Evolutionary conservation across 345 rosid species (phyloP).

Genomic region (Acer saccharum): DNA sequence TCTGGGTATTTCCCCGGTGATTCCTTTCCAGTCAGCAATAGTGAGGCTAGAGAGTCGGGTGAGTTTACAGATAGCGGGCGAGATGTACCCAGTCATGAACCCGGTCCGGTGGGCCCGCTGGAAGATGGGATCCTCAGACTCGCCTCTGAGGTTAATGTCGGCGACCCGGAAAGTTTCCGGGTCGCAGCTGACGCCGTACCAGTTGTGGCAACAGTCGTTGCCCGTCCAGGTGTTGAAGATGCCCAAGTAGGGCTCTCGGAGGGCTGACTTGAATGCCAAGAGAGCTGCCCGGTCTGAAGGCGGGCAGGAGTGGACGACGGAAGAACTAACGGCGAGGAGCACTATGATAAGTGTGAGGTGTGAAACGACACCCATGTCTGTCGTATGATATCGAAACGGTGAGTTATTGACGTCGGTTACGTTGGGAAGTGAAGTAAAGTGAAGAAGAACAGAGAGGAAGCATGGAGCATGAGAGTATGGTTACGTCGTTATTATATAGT

Average conservation of each 20-base stretch:
- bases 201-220: conserved; percentile 76
- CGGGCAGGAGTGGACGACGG: conserved; percentile 59
- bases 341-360: conserved; percentile 8
- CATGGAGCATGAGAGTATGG: not conserved
- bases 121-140: conserved; percentile 84
- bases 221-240: conserved; percentile 88
- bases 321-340: conserved; percentile 31
- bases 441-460: not conserved
- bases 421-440: not conserved
- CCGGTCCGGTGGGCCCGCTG: conserved; percentile 63
- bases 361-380: not conserved
- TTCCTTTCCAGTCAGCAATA: conserved; percentile 92
- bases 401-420: not conserved
- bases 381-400: not conserved
- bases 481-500: conserved; percentile 12
- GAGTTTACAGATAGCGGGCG: conserved; percentile 63
- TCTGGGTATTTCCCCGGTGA: conserved; percentile 71
- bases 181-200: conserved; percentile 95
- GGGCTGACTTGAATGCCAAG: conserved; percentile 60
- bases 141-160: conserved; percentile 88
- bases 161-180: conserved; percentile 62
- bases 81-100: conserved; percentile 75
- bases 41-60: conserved; percentile 64
- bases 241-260: conserved; percentile 68
- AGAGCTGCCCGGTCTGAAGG: conserved; percentile 77